Conservation (phyloP, 345 rosid genomes). For the Murraya koenigii region DNA sequence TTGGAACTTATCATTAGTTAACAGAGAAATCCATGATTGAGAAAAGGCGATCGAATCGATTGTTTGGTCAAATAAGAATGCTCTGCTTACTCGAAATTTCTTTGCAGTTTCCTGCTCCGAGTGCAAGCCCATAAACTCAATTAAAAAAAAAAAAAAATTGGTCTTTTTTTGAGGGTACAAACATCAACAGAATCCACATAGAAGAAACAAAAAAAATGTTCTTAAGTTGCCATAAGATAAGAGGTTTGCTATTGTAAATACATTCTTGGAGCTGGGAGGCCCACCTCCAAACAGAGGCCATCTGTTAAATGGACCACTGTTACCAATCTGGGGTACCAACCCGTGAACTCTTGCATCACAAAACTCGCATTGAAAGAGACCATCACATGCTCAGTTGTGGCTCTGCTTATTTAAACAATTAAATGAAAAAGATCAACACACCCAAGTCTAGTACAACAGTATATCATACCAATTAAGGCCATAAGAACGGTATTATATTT, state of each 20-base stretch:
- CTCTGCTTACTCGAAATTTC: neutral
- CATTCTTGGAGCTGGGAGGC: slow-evolving; percentile 18
- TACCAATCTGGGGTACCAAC: neutral
- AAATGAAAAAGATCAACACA: neutral
- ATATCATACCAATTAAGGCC: too few relatives aligned
- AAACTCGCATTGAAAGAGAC: neutral
- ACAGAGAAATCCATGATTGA: neutral
- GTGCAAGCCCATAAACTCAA: neutral
- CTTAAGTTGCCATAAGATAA: too few relatives aligned
- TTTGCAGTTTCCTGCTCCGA: neutral
- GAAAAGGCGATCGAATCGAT: neutral
- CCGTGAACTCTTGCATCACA: neutral
- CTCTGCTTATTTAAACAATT: neutral
- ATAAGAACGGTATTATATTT: neutral
- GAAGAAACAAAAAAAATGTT: neutral
- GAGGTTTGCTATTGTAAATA: slow-evolving; percentile 3
- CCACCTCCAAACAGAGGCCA: slow-evolving; percentile 6
- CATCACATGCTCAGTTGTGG: neutral
- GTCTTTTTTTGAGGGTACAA: neutral
- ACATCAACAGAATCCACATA: neutral
- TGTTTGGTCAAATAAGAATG: neutral
- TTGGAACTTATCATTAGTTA: neutral
- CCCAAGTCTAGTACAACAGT: neutral
- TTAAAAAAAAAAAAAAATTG: neutral
- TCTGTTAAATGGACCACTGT: slow-evolving; percentile 18